Evolutionary conservation across 1,284 basidiomycete species (phyloP).

Genomic region (Sanghuangporus weigelae): DNA sequence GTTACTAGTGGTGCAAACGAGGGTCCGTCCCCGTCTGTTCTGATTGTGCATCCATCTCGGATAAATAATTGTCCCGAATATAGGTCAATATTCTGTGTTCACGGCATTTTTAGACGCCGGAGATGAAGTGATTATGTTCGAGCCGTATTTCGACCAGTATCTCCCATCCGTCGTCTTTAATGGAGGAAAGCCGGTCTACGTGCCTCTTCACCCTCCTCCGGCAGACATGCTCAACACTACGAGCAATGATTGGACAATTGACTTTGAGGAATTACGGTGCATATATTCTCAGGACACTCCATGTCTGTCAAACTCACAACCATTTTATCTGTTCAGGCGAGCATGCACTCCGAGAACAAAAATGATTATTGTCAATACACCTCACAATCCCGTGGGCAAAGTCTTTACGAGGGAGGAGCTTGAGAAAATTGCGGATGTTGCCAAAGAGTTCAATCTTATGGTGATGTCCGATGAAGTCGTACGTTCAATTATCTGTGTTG

Average conservation of each 20-base stretch:
- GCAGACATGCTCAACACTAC: constrained; percentile 47
- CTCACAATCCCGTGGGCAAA: constrained; percentile 95
- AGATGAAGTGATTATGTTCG: constrained; percentile 98
- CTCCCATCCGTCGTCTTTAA: constrained; percentile 90
- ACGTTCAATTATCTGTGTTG: constrained; percentile 26
- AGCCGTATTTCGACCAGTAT: constrained; percentile 98
- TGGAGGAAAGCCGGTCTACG: constrained; percentile 88
- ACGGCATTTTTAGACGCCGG: constrained; percentile 84
- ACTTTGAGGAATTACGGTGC: constrained; percentile 80
- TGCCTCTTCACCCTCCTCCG: constrained; percentile 86
- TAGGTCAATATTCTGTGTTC: constrained; percentile 89
- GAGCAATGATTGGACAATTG: constrained; percentile 82
- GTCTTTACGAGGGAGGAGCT: constrained; percentile 87
- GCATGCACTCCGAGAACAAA: constrained; percentile 86
- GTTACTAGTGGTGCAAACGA: constrained; percentile 96
- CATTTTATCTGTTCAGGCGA: constrained; percentile 36
- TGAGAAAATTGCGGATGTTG: constrained; percentile 77
- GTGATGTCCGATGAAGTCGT: constrained; percentile 97
- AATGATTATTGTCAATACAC: constrained; percentile 92
- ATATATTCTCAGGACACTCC: constrained; percentile 20
- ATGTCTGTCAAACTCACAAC: neutral
- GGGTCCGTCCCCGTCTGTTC: constrained; percentile 42
- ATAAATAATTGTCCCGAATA: neutral
- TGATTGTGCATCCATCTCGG: neutral
- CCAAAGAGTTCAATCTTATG: constrained; percentile 89